phyloP scores from a whole-genome alignment of 2,329 filamentous ascomycete genomes.

The Truncatella angustata region DNA sequence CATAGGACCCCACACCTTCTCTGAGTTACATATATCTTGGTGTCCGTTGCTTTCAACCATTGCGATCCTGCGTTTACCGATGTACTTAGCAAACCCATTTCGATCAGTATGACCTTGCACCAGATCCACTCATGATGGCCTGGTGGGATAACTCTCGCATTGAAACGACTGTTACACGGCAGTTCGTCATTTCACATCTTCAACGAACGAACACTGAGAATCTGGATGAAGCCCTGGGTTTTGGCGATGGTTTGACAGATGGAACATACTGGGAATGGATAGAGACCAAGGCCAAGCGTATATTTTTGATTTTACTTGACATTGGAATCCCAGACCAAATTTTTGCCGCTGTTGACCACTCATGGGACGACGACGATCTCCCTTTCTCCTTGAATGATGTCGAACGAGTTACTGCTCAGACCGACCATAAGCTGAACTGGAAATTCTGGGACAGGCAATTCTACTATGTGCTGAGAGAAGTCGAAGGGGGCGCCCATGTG shows the following conservation, averaged over 20 bases:
- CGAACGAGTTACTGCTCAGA: slow-evolving; percentile 55
- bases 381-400: slow-evolving; percentile 67
- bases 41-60: too few relatives aligned
- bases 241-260: slow-evolving; percentile 68
- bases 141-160: slow-evolving; percentile 75
- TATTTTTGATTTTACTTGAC: slow-evolving; percentile 71
- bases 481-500: slow-evolving; percentile 59
- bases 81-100: background rate
- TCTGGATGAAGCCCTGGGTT: slow-evolving; percentile 61
- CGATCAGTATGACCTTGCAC: background rate
- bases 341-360: slow-evolving; percentile 71
- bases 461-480: slow-evolving; percentile 63
- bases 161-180: slow-evolving; percentile 65
- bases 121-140: slow-evolving; percentile 30
- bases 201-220: slow-evolving; percentile 58
- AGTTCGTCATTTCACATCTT: slow-evolving; percentile 65
- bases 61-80: too few relatives aligned
- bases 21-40: too few relatives aligned
- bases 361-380: slow-evolving; percentile 74
- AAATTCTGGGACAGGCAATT: slow-evolving; percentile 72
- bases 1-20: too few relatives aligned
- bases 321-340: slow-evolving; percentile 71
- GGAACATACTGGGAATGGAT: slow-evolving; percentile 81
- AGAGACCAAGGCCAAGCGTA: slow-evolving; percentile 62
- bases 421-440: slow-evolving; percentile 62